These are phyloP conservation scores for Solanum neorickii DNA, from an alignment of 257 asterid species.

Conservation along the genomic window DNA sequence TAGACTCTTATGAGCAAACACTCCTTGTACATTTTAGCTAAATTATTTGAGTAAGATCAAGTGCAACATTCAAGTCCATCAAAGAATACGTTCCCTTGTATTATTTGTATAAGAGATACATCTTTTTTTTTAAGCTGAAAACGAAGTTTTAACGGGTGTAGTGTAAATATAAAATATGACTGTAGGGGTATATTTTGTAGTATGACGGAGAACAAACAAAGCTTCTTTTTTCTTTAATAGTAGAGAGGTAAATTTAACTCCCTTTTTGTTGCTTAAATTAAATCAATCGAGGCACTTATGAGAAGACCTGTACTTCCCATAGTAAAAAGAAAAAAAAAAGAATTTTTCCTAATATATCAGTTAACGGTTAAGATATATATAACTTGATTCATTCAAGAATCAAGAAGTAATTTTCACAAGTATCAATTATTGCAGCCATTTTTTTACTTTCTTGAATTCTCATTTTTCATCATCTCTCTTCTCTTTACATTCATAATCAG, in stretches of 20 bases:
- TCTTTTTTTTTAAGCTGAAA: background rate
- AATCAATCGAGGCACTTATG: background rate
- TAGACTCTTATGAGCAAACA: background rate
- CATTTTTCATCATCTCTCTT: background rate
- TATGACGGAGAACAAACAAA: background rate
- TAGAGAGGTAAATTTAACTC: background rate
- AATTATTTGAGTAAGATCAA: background rate
- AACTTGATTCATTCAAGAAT: background rate
- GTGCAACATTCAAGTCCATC: background rate
- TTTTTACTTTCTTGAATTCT: background rate
- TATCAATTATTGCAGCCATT: background rate
- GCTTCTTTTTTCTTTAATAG: background rate
- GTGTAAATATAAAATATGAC: too few species aligned
- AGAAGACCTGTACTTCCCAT: background rate
- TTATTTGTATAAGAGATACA: background rate
- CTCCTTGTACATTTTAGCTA: background rate
- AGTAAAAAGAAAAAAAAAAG: background rate
- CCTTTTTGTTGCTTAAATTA: background rate
- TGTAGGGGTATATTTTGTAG: background rate
- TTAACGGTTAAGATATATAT: background rate
- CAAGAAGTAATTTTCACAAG: background rate
- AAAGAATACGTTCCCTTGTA: background rate
- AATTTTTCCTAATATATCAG: background rate
- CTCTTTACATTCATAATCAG: background rate
- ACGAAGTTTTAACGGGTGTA: too few species aligned